These are phyloP conservation scores for Geotrichum fermentans DNA, from an alignment of 1,139 yeast genomes.

Conservation along the genomic window DNA sequence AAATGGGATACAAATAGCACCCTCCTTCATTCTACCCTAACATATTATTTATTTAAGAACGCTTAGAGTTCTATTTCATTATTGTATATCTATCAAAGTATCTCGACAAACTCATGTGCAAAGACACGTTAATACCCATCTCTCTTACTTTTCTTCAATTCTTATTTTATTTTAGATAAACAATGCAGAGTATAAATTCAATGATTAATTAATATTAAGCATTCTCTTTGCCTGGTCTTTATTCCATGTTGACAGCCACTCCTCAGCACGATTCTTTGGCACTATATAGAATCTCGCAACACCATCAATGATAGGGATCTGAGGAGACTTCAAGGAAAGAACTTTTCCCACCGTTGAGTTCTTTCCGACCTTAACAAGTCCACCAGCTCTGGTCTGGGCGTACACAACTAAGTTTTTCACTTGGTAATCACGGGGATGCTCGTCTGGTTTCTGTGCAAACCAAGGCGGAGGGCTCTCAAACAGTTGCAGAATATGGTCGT, in stretches of 20 bases:
- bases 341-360: constrained; percentile 63
- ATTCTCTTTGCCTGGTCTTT: constrained; percentile 12
- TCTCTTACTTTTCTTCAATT: too few relatives aligned
- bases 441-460: constrained; percentile 46
- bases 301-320: constrained; percentile 73
- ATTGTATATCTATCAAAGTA: too few relatives aligned
- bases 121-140: too few relatives aligned
- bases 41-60: neutral
- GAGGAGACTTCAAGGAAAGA: constrained; percentile 57
- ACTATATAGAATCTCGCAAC: constrained; percentile 71
- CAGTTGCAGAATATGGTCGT: constrained; percentile 39
- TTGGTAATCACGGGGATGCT: constrained; percentile 43
- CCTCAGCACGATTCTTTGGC: constrained; percentile 59
- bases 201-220: neutral
- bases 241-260: constrained; percentile 19
- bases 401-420: constrained; percentile 61
- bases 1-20: constrained; percentile 47
- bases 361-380: constrained; percentile 79
- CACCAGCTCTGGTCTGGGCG: constrained; percentile 80
- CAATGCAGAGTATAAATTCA: too few relatives aligned
- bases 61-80: neutral
- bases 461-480: constrained; percentile 64
- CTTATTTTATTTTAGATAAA: too few relatives aligned
- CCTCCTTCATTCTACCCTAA: neutral
- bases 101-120: too few relatives aligned